phyloP scores from a whole-genome alignment of 1,139 yeast species.

The Protomyces gravidus region DNA sequence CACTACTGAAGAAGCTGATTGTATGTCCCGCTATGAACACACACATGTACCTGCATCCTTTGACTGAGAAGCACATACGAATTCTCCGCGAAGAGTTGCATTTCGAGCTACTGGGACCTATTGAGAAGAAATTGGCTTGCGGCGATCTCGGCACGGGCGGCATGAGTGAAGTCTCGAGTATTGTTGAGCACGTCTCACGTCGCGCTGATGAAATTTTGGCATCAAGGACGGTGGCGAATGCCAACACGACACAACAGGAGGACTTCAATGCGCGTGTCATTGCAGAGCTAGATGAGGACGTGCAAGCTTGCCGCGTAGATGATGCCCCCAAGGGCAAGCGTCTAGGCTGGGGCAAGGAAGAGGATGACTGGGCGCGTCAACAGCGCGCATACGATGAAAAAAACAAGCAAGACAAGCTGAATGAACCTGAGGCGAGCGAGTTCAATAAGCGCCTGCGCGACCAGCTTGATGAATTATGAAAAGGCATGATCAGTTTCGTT shows the following conservation, averaged over 20 bases:
- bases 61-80: conserved; percentile 75
- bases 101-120: conserved; percentile 80
- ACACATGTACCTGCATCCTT: conserved; percentile 89
- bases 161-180: conserved; percentile 60
- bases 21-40: conserved; percentile 98
- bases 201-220: neutral
- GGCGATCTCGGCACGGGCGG: conserved; percentile 98
- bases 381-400: neutral
- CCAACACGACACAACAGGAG: neutral
- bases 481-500: neutral
- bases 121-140: conserved; percentile 86
- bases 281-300: neutral
- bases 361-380: neutral
- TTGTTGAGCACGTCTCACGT: neutral
- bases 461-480: neutral
- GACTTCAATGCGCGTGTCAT: too few species aligned
- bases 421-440: neutral
- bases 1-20: conserved; percentile 45
- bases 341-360: neutral
- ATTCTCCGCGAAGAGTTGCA: conserved; percentile 59
- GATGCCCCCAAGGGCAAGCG: neutral
- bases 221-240: neutral
- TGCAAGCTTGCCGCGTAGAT: too few species aligned
- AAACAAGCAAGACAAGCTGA: neutral
- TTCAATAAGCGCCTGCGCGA: neutral